A percentile compares a stretch with the other conserved stretches of the same genome.
These are phyloP conservation scores for Pseudognaphalium luteoalbum DNA, from an alignment of 129 eudicot genomes.

Conservation along the genomic window DNA sequence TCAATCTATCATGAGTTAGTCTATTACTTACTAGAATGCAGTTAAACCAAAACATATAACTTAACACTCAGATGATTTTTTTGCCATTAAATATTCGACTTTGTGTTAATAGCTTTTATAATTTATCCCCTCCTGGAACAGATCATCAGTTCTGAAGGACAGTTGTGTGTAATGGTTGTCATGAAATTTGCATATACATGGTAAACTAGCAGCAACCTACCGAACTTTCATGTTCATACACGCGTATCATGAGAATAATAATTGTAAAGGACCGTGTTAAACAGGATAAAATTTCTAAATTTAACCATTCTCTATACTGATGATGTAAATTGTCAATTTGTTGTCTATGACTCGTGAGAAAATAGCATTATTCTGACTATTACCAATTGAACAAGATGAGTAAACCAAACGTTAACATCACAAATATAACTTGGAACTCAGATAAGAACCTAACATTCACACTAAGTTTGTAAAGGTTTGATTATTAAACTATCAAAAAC, in stretches of 20 bases:
- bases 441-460: no score
- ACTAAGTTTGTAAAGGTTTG: neutral
- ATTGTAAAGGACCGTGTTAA: neutral
- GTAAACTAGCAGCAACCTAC: neutral
- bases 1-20: no score
- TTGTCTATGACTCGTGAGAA: neutral
- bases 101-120: no score
- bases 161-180: no score
- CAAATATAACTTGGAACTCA: neutral
- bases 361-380: neutral
- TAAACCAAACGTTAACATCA: neutral
- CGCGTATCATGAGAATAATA: no score
- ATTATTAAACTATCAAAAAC: neutral
- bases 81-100: no score
- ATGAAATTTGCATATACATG: neutral
- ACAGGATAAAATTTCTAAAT: neutral
- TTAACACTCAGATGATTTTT: no score
- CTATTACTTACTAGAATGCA: no score
- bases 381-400: neutral
- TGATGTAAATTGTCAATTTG: neutral
- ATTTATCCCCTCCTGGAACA: no score
- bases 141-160: no score
- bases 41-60: no score
- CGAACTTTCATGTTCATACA: no score
- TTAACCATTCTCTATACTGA: neutral